Percentiles rank a stretch among this genome's conserved stretches.
These are phyloP conservation scores for Ophiosphaerella korrae DNA, from an alignment of 2,329 filamentous ascomycete genomes.

Conservation along the genomic window DNA sequence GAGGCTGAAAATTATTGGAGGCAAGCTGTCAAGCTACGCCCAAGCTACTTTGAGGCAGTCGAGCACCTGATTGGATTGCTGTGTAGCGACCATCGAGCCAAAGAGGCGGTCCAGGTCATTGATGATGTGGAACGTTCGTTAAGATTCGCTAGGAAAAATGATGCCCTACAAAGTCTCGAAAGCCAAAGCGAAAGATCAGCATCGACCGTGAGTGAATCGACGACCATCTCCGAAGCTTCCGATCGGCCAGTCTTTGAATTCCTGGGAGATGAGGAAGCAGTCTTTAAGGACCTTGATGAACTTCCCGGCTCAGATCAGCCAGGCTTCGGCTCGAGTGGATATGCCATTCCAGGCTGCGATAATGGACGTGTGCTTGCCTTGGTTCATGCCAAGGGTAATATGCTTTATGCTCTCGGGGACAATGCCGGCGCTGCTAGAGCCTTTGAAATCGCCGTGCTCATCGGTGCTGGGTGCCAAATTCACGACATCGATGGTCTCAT, in stretches of 20 bases:
- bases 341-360: slow-evolving; percentile 80
- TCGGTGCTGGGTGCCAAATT: slow-evolving; percentile 75
- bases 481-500: slow-evolving; percentile 80
- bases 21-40: slow-evolving; percentile 79
- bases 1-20: slow-evolving; percentile 89
- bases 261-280: slow-evolving; percentile 51
- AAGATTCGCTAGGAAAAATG: slow-evolving; percentile 54
- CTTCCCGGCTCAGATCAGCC: slow-evolving; percentile 51
- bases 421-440: slow-evolving; percentile 79
- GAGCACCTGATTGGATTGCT: slow-evolving; percentile 91
- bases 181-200: slow-evolving; percentile 64
- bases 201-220: slow-evolving; percentile 62
- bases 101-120: slow-evolving; percentile 86
- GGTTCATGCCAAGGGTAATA: slow-evolving; percentile 97
- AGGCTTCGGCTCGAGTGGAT: slow-evolving; percentile 79
- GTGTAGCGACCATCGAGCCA: slow-evolving; percentile 78
- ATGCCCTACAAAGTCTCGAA: slow-evolving; percentile 57
- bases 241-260: slow-evolving; percentile 62
- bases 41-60: slow-evolving; percentile 90
- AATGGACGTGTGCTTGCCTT: slow-evolving; percentile 93
- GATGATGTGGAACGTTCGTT: slow-evolving; percentile 80
- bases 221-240: slow-evolving; percentile 60
- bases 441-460: slow-evolving; percentile 93
- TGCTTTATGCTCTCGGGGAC: slow-evolving; percentile 89
- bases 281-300: slow-evolving; percentile 47